Evolutionary conservation across 306 rosid genomes (phyloP), one percentile per base, ranked within the genome.

Genomic region (Boehmeria nivea): DNA sequence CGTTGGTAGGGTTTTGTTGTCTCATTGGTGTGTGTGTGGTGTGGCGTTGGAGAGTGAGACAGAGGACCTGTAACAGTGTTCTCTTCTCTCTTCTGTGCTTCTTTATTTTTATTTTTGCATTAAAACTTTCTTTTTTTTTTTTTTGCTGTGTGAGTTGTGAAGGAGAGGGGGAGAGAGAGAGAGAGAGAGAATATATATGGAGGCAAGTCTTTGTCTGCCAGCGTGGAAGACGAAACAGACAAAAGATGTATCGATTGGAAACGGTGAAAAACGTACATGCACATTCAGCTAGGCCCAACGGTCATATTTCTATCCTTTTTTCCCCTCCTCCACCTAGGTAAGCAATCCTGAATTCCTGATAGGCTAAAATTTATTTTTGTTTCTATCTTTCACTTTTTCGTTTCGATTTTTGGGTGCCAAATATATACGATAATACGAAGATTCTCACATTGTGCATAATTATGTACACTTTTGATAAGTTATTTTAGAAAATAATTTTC

Each of bases 1-100:
- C 86, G 94, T 81, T 78, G 58, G 58, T n/a, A 44, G 61, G 46
- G 45, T 54, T 51, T 9, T 54, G 23, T 46, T 47, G 62, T 2
- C 28, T 57, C 40, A 16, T 53, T 53, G 7, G 24, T 34, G 8
- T 43, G 10, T 31, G 8, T n/a, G 59, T 66, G 19, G n/a, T 13
- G 45, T 40, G 31, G 59, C 23, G 11, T 28, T 28, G 28, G 36
- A 15, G 28, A 13, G 16, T n/a, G n/a, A 33, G 43, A 54, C 44
- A 4, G 6, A 20, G 27, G 10, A 2, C 57, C 5, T 12, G 12
- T 10, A 12, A 2, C 4, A 12, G 16, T 20, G 27, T n/a, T 31
- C n/a, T 53, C 12, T 53, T 13, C 12, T 27, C n/a, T n/a, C n/a
- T n/a, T n/a, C n/a, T n/a, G n/a, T n/a, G n/a, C n/a, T 33, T 53